A percentile compares a stretch with the other conserved stretches of the same genome.
Evolutionary conservation across 2,329 filamentous ascomycete genomes (phyloP).

Genomic region (Fusarium stilboides): DNA sequence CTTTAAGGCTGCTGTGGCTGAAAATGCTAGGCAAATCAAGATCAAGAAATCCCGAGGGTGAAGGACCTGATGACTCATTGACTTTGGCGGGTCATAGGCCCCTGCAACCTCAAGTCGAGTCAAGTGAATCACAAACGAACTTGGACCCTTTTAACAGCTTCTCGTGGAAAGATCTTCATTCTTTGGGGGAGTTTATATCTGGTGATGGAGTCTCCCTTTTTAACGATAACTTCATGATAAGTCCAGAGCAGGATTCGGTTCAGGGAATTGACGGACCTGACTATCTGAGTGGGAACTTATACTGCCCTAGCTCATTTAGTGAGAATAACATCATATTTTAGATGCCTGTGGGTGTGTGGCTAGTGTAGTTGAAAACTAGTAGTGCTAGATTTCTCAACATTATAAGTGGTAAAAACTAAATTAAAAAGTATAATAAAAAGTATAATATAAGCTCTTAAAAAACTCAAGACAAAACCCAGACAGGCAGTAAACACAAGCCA

Average conservation of each 20-base stretch:
- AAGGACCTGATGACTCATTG: conserved; percentile 1
- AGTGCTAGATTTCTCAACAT: too few species aligned
- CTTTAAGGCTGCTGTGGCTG: conserved; percentile 73
- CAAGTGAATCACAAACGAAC: conserved; percentile 49
- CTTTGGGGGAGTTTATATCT: conserved; percentile 68
- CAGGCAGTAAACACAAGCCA: too few species aligned
- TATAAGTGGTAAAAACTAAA: too few species aligned
- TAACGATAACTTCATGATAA: conserved; percentile 33
- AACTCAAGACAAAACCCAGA: too few species aligned
- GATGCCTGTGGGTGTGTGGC: too few species aligned
- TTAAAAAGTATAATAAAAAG: too few species aligned
- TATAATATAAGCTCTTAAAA: too few species aligned
- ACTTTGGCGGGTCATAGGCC: not conserved
- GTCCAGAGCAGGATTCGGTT: conserved; percentile 32
- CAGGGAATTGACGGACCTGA: conserved; percentile 24
- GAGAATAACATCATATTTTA: conserved; percentile 28
- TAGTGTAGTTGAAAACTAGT: too few species aligned
- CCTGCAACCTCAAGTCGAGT: conserved; percentile 3
- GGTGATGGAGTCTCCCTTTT: conserved; percentile 42
- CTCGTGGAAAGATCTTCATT: conserved; percentile 73
- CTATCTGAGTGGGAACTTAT: conserved; percentile 2
- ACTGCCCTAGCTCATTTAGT: conserved; percentile 3
- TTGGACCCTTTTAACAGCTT: conserved; percentile 68
- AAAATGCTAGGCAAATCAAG: conserved; percentile 49
- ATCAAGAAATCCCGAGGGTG: conserved; percentile 5